These are phyloP conservation scores for Boechera divaricarpa DNA, from an alignment of 345 rosid species.

Conservation along the genomic window DNA sequence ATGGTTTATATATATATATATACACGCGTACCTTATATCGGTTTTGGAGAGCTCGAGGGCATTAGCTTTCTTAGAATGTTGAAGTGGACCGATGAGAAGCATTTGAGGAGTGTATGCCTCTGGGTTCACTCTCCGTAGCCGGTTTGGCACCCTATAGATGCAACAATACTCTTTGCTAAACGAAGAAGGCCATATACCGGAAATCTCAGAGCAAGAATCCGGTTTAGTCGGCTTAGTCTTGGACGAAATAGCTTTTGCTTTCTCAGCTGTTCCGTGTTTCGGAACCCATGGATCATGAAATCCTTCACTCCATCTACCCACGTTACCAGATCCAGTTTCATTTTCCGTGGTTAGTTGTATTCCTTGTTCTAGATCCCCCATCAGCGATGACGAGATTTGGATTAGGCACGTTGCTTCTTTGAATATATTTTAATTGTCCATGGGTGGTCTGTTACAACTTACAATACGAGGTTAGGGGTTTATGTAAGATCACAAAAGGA, in stretches of 20 bases:
- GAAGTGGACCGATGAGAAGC: constrained; percentile 43
- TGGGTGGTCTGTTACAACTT: not conserved
- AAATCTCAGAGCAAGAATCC: not conserved
- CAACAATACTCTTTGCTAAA: constrained; percentile 32
- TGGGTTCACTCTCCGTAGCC: constrained; percentile 36
- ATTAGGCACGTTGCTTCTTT: constrained; percentile 5
- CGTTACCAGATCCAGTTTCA: constrained; percentile 7
- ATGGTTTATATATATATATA: not conserved
- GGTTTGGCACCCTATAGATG: constrained; percentile 38
- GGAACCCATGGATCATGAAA: not conserved
- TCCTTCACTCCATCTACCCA: constrained; percentile 36
- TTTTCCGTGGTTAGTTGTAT: not conserved
- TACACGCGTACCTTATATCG: constrained; percentile 16
- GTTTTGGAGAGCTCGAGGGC: constrained; percentile 26
- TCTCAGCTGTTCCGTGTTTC: constrained; percentile 5
- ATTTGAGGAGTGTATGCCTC: constrained; percentile 45
- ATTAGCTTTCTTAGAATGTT: constrained; percentile 38
- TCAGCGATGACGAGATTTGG: not conserved
- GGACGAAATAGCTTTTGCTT: constrained; percentile 4
- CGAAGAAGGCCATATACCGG: constrained; percentile 37
- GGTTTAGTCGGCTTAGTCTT: constrained; percentile 27
- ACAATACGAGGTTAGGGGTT: not conserved
- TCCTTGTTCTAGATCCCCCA: constrained; percentile 29
- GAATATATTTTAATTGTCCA: constrained; percentile 11
- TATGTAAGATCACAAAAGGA: constrained; percentile 18